phyloP scores from a whole-genome alignment of 2,329 filamentous ascomycete genomes.

The Penicillium sclerotiorum region DNA sequence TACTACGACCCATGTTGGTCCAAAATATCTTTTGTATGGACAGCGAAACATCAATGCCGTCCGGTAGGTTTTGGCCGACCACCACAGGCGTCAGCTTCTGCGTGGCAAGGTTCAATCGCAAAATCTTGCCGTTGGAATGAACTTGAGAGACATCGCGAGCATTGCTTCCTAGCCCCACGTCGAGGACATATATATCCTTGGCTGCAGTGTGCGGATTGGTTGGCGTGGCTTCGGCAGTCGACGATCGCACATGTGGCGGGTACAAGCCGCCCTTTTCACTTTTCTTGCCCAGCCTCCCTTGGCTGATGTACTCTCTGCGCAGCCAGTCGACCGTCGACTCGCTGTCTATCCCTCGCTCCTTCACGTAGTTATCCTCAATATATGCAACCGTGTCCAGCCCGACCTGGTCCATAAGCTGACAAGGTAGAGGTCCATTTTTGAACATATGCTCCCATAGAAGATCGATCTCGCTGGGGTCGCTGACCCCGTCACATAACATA shows the following conservation, averaged over 20 bases:
- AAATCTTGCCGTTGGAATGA: constrained; percentile 10
- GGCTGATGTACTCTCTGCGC: constrained; percentile 47
- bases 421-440: constrained; percentile 36
- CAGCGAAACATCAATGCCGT: constrained; percentile 48
- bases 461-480: constrained; percentile 54
- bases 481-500: constrained; percentile 55
- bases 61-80: constrained; percentile 39
- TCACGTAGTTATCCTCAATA: constrained; percentile 58
- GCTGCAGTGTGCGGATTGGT: neutral
- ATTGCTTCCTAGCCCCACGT: constrained; percentile 22
- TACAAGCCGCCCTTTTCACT: constrained; percentile 46
- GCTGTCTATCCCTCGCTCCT: constrained; percentile 49
- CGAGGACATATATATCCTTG: constrained; percentile 18
- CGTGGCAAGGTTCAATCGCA: constrained; percentile 22
- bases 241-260: constrained; percentile 22
- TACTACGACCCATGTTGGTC: constrained; percentile 53
- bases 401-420: constrained; percentile 52
- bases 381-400: constrained; percentile 58
- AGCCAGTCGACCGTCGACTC: constrained; percentile 51
- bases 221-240: constrained; percentile 10
- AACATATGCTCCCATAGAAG: constrained; percentile 49
- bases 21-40: constrained; percentile 48
- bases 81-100: constrained; percentile 11
- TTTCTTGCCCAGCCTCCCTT: constrained; percentile 54
- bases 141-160: constrained; percentile 4